phyloP scores from a whole-genome alignment of 352 stramenopile genomes.

The Globisporangium spiculum region DNA sequence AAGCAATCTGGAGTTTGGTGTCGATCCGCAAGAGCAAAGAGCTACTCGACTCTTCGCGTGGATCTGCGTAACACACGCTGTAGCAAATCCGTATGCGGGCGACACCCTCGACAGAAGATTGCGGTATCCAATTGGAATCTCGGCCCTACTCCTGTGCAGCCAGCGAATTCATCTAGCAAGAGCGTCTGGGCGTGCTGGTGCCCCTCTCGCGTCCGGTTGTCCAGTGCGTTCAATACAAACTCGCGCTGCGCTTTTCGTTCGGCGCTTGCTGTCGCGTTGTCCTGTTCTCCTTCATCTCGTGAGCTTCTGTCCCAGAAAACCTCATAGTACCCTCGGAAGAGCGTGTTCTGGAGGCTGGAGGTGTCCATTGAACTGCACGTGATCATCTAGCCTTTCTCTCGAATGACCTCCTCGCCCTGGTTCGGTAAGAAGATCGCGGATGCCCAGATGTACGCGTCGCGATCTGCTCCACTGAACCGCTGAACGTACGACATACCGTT shows the following conservation, averaged over 20 bases:
- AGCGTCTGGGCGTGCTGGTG: not conserved
- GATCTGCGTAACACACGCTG: not conserved
- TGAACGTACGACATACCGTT: conserved; percentile 8
- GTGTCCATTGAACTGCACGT: not conserved
- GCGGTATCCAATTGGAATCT: not conserved
- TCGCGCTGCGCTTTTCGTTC: not conserved
- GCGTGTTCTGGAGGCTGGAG: not conserved
- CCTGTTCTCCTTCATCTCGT: not conserved
- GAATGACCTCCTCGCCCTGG: not conserved
- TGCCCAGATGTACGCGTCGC: conserved; percentile 1
- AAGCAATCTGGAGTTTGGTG: not conserved
- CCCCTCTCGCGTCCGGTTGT: not conserved
- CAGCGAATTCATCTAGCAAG: conserved; percentile 1
- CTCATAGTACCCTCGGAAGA: conserved; percentile 9
- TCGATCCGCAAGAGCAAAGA: too few species aligned
- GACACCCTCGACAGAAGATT: not conserved
- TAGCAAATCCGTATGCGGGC: not conserved
- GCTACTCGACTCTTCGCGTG: not conserved
- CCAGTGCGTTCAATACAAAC: conserved; percentile 7
- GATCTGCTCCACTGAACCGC: not conserved
- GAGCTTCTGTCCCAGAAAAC: not conserved
- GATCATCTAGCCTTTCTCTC: conserved; percentile 14
- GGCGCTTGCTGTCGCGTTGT: not conserved
- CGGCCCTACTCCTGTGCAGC: too few species aligned
- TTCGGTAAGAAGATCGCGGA: not conserved